phyloP scores from a whole-genome alignment of 179 eudicot species.

The Sideroxylon spinosum region DNA sequence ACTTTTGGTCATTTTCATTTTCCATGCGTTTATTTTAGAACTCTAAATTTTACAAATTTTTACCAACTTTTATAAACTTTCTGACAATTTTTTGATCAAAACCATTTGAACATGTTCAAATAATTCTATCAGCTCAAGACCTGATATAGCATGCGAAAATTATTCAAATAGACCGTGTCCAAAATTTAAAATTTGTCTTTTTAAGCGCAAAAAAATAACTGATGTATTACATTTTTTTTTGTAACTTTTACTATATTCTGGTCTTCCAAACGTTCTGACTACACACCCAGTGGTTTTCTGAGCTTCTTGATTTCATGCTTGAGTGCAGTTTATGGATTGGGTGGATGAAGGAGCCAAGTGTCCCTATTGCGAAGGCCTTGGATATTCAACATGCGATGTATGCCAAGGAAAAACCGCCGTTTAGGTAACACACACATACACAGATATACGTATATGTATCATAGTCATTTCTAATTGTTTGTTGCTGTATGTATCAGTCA shows the following conservation, averaged over 20 bases:
- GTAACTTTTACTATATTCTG: too few species aligned
- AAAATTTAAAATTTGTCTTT: too few species aligned
- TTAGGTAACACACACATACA: conserved; percentile 19
- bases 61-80: background rate
- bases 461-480: background rate
- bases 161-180: too few species aligned
- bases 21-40: too few species aligned
- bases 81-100: too few species aligned
- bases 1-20: too few species aligned
- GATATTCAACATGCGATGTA: conserved; percentile 51
- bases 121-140: too few species aligned
- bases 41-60: background rate
- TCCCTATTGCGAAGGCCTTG: conserved; percentile 81
- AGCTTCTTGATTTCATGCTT: background rate
- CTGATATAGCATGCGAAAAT: too few species aligned
- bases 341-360: conserved; percentile 70
- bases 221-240: too few species aligned
- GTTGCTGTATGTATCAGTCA: background rate
- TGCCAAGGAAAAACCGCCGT: conserved; percentile 44
- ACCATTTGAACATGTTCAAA: too few species aligned
- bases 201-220: too few species aligned
- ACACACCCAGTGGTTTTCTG: background rate
- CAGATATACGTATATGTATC: background rate
- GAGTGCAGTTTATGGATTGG: conserved; percentile 65
- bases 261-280: too few species aligned